phyloP scores from a whole-genome alignment of 2,329 filamentous ascomycete genomes.

The Colletotrichum lentis region DNA sequence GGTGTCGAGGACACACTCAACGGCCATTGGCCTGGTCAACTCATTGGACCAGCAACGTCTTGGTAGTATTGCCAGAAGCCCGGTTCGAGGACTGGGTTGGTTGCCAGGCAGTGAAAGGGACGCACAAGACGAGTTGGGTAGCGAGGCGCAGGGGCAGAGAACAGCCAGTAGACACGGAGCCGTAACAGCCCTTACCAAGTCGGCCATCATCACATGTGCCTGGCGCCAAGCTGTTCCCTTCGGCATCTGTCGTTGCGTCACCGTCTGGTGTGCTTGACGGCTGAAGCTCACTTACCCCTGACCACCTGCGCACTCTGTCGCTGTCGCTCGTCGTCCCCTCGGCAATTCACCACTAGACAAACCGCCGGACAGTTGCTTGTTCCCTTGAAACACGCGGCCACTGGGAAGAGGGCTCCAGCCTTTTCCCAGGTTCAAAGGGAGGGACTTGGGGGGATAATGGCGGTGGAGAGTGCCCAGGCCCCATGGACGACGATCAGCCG shows the following conservation, averaged over 20 bases:
- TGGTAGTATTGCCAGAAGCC: background rate
- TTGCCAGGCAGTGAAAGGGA: conserved; percentile 15
- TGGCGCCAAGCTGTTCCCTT: background rate
- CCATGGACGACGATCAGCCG: conserved; percentile 35
- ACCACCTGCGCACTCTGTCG: too few species aligned
- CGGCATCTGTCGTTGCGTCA: background rate
- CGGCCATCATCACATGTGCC: conserved; percentile 22
- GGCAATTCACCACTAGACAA: conserved; percentile 17
- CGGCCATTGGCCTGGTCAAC: background rate
- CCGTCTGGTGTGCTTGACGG: conserved; percentile 3
- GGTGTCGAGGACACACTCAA: conserved; percentile 28
- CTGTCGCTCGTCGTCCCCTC: conserved; percentile 12
- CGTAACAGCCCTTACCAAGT: background rate
- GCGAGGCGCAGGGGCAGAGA: conserved; percentile 11
- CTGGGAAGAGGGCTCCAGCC: conserved; percentile 29
- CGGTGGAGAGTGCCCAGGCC: conserved; percentile 1
- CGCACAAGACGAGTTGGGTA: conserved; percentile 8
- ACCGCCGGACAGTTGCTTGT: conserved; percentile 19
- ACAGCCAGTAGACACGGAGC: conserved; percentile 8
- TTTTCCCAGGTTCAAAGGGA: background rate
- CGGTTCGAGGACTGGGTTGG: background rate
- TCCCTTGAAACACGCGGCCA: conserved; percentile 32
- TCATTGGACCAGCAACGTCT: conserved; percentile 8
- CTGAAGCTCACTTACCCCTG: background rate
- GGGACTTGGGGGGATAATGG: background rate